These are phyloP conservation scores for Stephania japonica DNA, from an alignment of 164 flowering plant genomes.

Conservation along the genomic window DNA sequence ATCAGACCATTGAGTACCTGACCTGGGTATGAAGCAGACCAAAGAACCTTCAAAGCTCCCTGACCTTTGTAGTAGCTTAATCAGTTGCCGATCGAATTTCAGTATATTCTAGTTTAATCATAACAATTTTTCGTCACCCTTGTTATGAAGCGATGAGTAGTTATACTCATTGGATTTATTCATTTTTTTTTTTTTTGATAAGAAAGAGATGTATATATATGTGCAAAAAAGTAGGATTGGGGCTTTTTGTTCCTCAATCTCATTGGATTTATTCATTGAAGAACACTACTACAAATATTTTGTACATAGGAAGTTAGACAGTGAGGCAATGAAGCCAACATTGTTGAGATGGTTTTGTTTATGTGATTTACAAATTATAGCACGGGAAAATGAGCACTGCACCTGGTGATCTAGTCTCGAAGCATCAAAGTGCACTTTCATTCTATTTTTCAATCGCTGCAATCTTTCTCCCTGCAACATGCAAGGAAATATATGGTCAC, in stretches of 20 bases:
- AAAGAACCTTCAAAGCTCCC: constrained; percentile 76
- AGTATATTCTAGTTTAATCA: not conserved
- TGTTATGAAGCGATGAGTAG: not conserved
- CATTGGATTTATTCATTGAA: not conserved
- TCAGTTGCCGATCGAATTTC: not conserved
- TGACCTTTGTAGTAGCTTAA: constrained; percentile 19
- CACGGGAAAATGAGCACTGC: constrained; percentile 6
- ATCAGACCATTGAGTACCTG: constrained; percentile 62
- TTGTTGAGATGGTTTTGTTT: too few relatives aligned
- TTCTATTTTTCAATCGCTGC: constrained; percentile 53
- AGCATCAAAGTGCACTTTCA: constrained; percentile 64
- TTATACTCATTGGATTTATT: not conserved
- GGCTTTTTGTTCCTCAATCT: too few relatives aligned
- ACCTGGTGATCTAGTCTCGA: constrained; percentile 82
- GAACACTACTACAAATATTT: not conserved
- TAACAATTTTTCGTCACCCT: not conserved
- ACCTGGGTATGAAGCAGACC: constrained; percentile 78
- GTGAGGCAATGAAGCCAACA: not conserved
- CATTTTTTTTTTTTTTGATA: too few relatives aligned
- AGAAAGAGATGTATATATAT: too few relatives aligned
- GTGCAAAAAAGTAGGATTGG: too few relatives aligned
- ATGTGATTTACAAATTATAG: not conserved
- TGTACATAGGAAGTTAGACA: not conserved
- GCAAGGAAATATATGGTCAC: not conserved
- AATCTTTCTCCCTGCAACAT: constrained; percentile 66